These are phyloP conservation scores for Bathelium albidoporum DNA, from an alignment of 495 filamentous ascomycete genomes.

Conservation along the genomic window DNA sequence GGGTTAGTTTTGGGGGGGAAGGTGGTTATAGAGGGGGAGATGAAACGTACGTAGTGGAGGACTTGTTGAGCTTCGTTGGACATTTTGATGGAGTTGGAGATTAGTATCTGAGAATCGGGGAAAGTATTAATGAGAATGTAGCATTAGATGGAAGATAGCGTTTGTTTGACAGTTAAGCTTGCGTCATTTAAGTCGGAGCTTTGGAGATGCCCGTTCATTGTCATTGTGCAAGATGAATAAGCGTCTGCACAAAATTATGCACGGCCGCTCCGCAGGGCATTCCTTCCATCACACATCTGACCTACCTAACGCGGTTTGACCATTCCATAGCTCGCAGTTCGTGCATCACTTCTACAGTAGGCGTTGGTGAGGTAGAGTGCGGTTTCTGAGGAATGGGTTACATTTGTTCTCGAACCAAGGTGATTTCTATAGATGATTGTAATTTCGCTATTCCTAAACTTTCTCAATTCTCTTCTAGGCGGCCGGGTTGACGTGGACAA, in stretches of 20 bases:
- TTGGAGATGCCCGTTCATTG: too few relatives aligned
- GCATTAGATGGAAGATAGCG: too few relatives aligned
- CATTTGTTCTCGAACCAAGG: neutral
- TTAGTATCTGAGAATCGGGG: too few relatives aligned
- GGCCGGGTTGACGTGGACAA: neutral
- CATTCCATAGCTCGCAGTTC: neutral
- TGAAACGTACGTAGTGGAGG: constrained; percentile 26
- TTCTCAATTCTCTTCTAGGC: constrained; percentile 1
- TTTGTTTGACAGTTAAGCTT: neutral
- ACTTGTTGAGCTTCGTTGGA: constrained; percentile 20
- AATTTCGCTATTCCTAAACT: neutral
- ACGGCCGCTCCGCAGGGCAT: neutral
- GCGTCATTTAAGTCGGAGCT: neutral
- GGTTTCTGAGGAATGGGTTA: neutral
- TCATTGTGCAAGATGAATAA: neutral
- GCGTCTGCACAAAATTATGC: neutral
- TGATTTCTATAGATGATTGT: neutral
- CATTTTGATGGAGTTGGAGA: neutral
- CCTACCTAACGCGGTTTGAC: too few relatives aligned
- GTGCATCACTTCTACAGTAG: neutral
- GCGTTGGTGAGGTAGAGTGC: neutral
- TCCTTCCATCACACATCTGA: neutral
- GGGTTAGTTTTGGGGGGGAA: constrained; percentile 38
- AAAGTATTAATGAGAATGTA: too few relatives aligned
- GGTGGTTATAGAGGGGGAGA: constrained; percentile 34